These are phyloP conservation scores for Daldinia grandis DNA, from an alignment of 495 filamentous ascomycete species.

Conservation along the genomic window DNA sequence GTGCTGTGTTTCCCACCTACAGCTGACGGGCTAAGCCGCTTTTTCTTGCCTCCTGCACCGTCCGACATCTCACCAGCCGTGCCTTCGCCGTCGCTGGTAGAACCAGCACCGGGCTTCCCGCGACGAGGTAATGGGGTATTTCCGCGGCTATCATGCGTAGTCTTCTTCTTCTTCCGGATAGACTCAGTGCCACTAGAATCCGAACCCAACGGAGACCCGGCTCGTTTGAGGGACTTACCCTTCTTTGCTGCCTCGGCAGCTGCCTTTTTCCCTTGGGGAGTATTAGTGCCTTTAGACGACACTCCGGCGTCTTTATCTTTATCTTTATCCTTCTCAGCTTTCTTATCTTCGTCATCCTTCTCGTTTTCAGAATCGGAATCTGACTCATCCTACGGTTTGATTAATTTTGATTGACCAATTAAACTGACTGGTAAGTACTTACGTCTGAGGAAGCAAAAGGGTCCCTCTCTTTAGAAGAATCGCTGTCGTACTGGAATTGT, in stretches of 20 bases:
- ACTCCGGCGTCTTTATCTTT: slow-evolving; percentile 54
- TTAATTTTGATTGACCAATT: slow-evolving; percentile 26
- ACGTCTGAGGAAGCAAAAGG: slow-evolving; percentile 71
- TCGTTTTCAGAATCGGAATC: slow-evolving; percentile 52
- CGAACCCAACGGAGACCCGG: slow-evolving; percentile 86
- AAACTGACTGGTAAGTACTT: slow-evolving; percentile 24
- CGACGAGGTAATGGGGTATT: slow-evolving; percentile 56
- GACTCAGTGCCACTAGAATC: slow-evolving; percentile 91
- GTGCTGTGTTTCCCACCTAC: slow-evolving; percentile 53
- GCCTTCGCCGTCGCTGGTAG: slow-evolving; percentile 81
- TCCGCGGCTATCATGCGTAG: slow-evolving; percentile 58
- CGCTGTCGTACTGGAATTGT: slow-evolving; percentile 82
- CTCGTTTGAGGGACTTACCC: slow-evolving; percentile 76
- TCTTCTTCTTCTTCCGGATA: slow-evolving; percentile 87
- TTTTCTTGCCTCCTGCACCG: slow-evolving; percentile 64
- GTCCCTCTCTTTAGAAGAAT: slow-evolving; percentile 75
- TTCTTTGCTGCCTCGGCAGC: slow-evolving; percentile 66
- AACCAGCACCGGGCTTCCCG: slow-evolving; percentile 67
- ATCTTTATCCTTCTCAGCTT: slow-evolving; percentile 74
- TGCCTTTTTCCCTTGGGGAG: slow-evolving; percentile 72
- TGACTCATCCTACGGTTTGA: slow-evolving; percentile 41
- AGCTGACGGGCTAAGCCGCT: slow-evolving; percentile 71
- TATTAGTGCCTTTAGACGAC: slow-evolving; percentile 75
- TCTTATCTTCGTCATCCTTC: slow-evolving; percentile 58
- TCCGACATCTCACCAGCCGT: slow-evolving; percentile 82